These are phyloP conservation scores for Leccinum ponderosum DNA, from an alignment of 1,284 basidiomycete genomes.

Conservation along the genomic window DNA sequence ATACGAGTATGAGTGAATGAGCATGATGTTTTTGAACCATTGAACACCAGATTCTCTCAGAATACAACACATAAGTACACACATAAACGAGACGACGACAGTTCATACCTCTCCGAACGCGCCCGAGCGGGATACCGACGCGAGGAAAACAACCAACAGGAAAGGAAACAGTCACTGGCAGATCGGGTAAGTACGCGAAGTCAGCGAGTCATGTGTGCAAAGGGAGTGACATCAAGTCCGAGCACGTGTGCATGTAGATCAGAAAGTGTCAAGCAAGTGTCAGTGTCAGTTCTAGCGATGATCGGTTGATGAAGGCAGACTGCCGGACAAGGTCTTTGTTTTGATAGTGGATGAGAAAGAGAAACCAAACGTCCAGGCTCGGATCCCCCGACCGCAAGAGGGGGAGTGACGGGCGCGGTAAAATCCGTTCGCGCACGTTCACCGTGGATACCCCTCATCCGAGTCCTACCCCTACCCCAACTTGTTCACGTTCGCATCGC, in stretches of 20 bases:
- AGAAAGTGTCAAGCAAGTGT: neutral
- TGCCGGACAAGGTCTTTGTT: neutral
- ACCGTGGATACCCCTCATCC: neutral
- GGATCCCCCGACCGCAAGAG: neutral
- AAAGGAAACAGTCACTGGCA: neutral
- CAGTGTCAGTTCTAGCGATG: neutral
- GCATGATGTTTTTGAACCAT: neutral
- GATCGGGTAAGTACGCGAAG: neutral
- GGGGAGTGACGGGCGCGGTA: neutral
- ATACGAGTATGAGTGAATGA: neutral
- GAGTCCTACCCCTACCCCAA: neutral
- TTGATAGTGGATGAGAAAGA: neutral
- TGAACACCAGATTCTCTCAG: neutral
- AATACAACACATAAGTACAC: neutral
- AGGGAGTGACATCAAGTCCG: neutral
- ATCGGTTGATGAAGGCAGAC: neutral
- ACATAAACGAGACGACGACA: neutral
- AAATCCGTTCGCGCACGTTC: neutral
- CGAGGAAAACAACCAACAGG: neutral
- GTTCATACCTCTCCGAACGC: neutral
- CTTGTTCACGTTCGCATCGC: neutral
- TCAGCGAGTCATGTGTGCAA: neutral
- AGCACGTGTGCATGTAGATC: neutral
- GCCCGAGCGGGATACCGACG: neutral
- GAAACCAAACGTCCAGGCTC: neutral